Base-by-base conservation (phyloP, 2,329 filamentous ascomycete species). In the Teratosphaeriaceae sp. region DNA sequence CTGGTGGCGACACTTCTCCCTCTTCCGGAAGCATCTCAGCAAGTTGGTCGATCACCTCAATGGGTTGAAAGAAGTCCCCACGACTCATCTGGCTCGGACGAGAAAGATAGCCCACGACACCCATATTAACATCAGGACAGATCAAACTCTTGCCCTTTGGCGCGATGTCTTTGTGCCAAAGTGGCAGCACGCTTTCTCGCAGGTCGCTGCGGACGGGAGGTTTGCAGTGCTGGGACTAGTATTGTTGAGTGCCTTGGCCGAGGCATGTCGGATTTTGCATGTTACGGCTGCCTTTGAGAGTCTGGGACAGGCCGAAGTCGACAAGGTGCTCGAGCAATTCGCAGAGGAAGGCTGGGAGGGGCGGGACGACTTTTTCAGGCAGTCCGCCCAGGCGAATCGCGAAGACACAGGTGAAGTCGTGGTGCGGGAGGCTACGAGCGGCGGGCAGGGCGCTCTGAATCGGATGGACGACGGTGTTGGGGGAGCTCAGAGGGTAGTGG, bases 1-100 rank as follows among this genome's bases (percentile, higher is more conserved):
- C 59, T 98, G 90, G 90, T 97, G 85, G 79, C 78, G 80, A 55
- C 72, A 70, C 56, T 79, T 96, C 48, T 75, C 75, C 41, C 74
- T 83, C 50, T 74, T 96, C 51, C 80, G 86, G 26, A 83, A 85
- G 36, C 74, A 80, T 44, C 62, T 84, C 7, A 66, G 67, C 7
- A 73, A 74, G 42, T 67, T 95, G 2, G 55, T 73, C 1, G 45
- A 49, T 1, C 61, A 56, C 8, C 39, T 59, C 20, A 40, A 46
- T n/a, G 43, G 51, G 7, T 52, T 61, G 9, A 40, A 51, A n/a
- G 26, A 40, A 2, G 21, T 43, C 1, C 60, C 59, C 1, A 42
- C 50, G 3, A 62, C 61, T 13, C 49, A 63, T 36, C 43, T 59
- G 11, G 59, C 48, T 11, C 51, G 52, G 7, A 41, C 57, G 4